Evolutionary conservation across 495 filamentous ascomycete genomes (phyloP).

Genomic region (Halenospora varia): DNA sequence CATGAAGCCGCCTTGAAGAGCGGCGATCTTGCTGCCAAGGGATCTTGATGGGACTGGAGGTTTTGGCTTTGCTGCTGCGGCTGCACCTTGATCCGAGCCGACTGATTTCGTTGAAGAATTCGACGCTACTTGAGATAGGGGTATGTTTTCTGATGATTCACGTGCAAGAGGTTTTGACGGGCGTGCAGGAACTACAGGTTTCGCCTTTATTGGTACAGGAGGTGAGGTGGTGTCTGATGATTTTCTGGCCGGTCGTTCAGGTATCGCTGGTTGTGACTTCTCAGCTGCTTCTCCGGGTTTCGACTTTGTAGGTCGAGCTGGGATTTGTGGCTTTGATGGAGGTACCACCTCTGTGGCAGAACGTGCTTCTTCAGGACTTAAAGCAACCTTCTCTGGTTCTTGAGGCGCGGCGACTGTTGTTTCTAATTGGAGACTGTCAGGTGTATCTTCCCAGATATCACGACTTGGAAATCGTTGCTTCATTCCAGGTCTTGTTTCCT

Average conservation of each 20-base stretch:
- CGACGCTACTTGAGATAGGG: conserved; percentile 31
- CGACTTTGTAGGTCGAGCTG: conserved; percentile 35
- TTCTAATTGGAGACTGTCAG: conserved; percentile 74
- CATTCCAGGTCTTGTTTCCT: conserved; percentile 47
- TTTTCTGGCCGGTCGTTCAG: conserved; percentile 29
- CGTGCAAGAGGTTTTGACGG: conserved; percentile 53
- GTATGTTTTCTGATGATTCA: conserved; percentile 33
- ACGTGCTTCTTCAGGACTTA: conserved; percentile 22
- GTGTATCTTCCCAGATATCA: conserved; percentile 96
- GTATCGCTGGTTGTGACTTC: conserved; percentile 37
- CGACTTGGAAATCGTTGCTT: conserved; percentile 84
- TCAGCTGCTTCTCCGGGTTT: conserved; percentile 25
- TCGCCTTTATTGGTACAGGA: conserved; percentile 63
- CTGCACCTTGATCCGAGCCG: conserved; percentile 19
- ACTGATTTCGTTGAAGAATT: conserved; percentile 31
- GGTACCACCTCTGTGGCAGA: conserved; percentile 31
- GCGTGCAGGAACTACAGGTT: conserved; percentile 73
- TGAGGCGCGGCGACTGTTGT: conserved; percentile 73
- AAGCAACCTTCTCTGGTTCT: conserved; percentile 38
- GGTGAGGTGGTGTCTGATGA: conserved; percentile 42
- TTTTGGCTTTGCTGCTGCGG: conserved; percentile 57
- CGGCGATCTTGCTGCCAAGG: conserved; percentile 79
- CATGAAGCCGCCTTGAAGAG: conserved; percentile 85
- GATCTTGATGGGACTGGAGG: conserved; percentile 80
- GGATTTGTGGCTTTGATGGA: conserved; percentile 34